Percentiles rank a stretch among this genome's conserved stretches.
phyloP scores from a whole-genome alignment of 805 yeast species.

The Candida incommunis region DNA sequence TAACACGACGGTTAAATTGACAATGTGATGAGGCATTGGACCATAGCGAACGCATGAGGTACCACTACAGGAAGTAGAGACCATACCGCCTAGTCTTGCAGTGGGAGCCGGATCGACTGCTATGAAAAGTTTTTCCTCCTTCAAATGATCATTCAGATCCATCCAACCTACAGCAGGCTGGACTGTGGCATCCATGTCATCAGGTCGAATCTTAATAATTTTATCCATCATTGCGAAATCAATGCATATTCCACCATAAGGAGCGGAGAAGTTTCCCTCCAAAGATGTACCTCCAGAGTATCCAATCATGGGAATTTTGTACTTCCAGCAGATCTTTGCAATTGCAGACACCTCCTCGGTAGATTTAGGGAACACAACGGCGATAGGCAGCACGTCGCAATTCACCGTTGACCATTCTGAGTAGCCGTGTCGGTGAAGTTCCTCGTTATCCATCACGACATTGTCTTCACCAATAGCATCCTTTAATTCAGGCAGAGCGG shows the following conservation, averaged over 20 bases:
- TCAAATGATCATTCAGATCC: conserved; percentile 36
- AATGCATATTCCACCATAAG: conserved; percentile 55
- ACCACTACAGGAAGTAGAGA: conserved; percentile 35
- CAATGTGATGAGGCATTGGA: conserved; percentile 72
- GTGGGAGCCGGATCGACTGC: conserved; percentile 89
- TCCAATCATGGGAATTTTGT: conserved; percentile 60
- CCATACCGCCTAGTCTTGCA: conserved; percentile 78
- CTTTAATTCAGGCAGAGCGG: conserved; percentile 38
- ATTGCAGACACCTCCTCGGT: conserved; percentile 56
- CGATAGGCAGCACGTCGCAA: conserved; percentile 40
- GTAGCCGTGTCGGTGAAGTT: conserved; percentile 45
- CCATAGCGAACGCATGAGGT: conserved; percentile 55
- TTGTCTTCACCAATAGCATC: conserved; percentile 35
- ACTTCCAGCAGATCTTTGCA: conserved; percentile 45
- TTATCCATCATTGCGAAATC: conserved; percentile 51
- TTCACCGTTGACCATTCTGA: conserved; percentile 59
- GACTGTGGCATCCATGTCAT: conserved; percentile 63
- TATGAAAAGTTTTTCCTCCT: conserved; percentile 43
- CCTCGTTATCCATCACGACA: conserved; percentile 12
- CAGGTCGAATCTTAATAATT: conserved; percentile 45
- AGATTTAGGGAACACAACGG: conserved; percentile 46
- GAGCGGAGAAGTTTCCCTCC: conserved; percentile 69
- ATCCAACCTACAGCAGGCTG: conserved; percentile 44
- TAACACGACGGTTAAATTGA: conserved; percentile 60
- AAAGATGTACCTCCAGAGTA: conserved; percentile 71